Conservation (phyloP, 73 alveolate species). For the Paramecium primaurelia region DNA sequence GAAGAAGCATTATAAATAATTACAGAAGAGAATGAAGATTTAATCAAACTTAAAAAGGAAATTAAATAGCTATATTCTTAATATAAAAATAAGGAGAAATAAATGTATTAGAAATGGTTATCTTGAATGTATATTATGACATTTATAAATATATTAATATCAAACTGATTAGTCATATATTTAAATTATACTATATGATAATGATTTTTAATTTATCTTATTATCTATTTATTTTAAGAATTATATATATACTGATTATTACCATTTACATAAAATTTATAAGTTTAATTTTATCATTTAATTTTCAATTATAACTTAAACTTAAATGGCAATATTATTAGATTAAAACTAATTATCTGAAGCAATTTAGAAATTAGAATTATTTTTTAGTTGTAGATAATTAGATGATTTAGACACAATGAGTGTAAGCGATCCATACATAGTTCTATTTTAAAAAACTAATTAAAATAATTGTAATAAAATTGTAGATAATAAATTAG, state of each 20-base stretch:
- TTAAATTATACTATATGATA: background rate
- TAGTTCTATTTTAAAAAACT: background rate
- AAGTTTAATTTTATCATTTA: background rate
- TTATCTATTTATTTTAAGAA: background rate
- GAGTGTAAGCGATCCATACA: slow-evolving; percentile 72
- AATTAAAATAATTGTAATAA: background rate
- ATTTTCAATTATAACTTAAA: background rate
- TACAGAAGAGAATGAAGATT: background rate
- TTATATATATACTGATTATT: background rate
- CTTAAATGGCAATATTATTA: background rate
- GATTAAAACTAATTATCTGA: background rate
- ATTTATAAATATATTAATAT: background rate
- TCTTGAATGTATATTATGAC: background rate
- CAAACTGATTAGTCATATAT: too few species aligned
- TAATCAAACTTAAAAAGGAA: background rate
- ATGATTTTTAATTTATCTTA: too few species aligned
- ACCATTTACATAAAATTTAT: background rate
- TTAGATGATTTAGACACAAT: slow-evolving; percentile 71
- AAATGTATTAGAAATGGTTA: background rate
- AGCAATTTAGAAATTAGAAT: background rate
- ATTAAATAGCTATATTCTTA: background rate
- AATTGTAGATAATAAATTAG: background rate
- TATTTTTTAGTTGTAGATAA: slow-evolving; percentile 69
- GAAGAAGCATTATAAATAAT: background rate
- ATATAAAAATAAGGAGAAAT: background rate